phyloP scores from a whole-genome alignment of 805 yeast genomes.

The Komagataella phaffii region DNA sequence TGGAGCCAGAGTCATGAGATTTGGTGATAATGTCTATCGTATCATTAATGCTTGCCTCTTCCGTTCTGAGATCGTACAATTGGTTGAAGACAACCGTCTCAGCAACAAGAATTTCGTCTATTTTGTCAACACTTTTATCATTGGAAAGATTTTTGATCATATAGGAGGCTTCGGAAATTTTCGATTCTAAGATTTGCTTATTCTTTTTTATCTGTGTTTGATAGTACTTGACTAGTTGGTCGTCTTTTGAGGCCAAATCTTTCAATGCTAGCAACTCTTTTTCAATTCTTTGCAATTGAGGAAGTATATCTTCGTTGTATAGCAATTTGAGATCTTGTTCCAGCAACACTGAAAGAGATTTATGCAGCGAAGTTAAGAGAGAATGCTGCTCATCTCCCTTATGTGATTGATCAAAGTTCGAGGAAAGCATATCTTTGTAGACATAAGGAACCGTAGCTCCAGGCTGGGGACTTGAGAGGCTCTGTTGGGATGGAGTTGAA shows the following conservation, averaged over 20 bases:
- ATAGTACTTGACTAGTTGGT: conserved; percentile 7
- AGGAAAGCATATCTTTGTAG: not conserved
- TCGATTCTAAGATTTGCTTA: conserved; percentile 8
- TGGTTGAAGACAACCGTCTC: conserved; percentile 46
- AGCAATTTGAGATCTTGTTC: not conserved
- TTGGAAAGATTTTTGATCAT: conserved; percentile 8
- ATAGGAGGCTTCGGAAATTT: conserved; percentile 1
- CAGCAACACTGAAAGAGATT: not conserved
- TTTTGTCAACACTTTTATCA: conserved; percentile 15
- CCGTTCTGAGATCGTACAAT: conserved; percentile 47
- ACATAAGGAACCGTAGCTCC: not conserved
- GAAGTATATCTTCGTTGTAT: conserved; percentile 3
- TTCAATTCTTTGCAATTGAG: conserved; percentile 6
- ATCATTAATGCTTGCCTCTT: conserved; percentile 62
- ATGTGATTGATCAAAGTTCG: not conserved
- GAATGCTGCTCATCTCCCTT: not conserved
- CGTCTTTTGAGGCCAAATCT: conserved; percentile 8
- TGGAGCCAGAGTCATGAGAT: conserved; percentile 32
- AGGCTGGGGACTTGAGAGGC: not conserved
- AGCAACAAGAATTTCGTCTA: conserved; percentile 32
- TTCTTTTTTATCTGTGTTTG: conserved; percentile 11
- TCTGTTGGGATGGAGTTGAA: not conserved
- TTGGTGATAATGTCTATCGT: conserved; percentile 43
- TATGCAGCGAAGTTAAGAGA: not conserved
- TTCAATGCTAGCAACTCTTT: conserved; percentile 8